Base-by-base conservation (phyloP, 2,329 filamentous ascomycete species). In the Sphaerulina populicola region DNA sequence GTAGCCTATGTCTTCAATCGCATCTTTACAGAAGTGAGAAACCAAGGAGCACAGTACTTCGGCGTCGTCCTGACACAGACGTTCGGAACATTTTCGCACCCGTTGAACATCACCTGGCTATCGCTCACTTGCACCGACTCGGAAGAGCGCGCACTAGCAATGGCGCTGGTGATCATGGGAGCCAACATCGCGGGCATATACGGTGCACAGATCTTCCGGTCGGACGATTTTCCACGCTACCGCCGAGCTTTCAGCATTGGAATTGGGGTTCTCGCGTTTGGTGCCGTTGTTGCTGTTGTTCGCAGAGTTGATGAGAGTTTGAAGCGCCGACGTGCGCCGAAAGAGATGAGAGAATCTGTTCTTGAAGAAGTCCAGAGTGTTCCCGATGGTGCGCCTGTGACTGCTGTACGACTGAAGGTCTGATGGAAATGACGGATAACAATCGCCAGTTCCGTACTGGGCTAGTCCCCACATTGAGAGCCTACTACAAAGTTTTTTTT, bases 141-240 rank as follows among this genome's bases (percentile, higher is more conserved):
- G 0, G 77, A 81, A 54, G 74, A 80, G 57, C 69, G 78, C 44
- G 77, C 78, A 0, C 68, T 82, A 0, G 76, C 78, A 9, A 81
- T 81, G 79, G 77, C 78, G 6, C 70, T 77, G 66, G 71, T 80
- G 46, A 79, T 82, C 53, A 81, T 81, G 78, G 75, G 76, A 15
- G 79, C 77, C 43, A 82, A 82, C 57, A 77, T 76, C 23, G 78
- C 78, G 0, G 78, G 78, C 18, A 81, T 82, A 46, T 78, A 79
- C 49, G 79, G 79, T 3, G 77, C 77, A 0, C 78, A 82, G 60
- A 76, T 82, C 53, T 82, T 81, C 71, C 74, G 74, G 18, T 56
- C 65, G 0, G 75, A 79, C 47, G 77, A 80, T 57, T 64, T 63
- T 40, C 77, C 77, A 0, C 66, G 69, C 1, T 80, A 80, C 61